Percentiles rank a stretch among this genome's conserved stretches.
Evolutionary conservation across 2,329 filamentous ascomycete species (phyloP).

Genomic region (Macrophomina tecta): DNA sequence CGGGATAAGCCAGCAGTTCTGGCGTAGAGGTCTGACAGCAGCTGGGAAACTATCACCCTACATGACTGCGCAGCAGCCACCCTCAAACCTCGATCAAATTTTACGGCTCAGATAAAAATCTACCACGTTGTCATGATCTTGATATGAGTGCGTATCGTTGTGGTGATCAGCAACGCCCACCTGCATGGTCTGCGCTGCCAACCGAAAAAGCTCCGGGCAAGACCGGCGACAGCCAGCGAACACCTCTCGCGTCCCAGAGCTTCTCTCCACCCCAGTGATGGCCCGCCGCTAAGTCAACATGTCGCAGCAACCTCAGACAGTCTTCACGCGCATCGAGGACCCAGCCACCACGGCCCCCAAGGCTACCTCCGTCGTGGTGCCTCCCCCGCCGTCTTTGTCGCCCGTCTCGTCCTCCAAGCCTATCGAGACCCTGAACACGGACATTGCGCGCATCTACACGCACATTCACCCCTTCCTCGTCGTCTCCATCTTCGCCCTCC

Average conservation of each 20-base stretch:
- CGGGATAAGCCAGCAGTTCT: not conserved
- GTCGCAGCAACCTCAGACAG: constrained; percentile 26
- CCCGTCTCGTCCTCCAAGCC: constrained; percentile 41
- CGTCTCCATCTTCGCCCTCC: constrained; percentile 66
- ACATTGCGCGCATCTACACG: constrained; percentile 62
- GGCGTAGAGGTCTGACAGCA: not conserved
- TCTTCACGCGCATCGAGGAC: constrained; percentile 28
- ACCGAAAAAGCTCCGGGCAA: constrained; percentile 21
- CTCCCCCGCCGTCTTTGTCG: not conserved
- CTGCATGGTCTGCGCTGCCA: not conserved
- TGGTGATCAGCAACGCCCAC: too few species aligned
- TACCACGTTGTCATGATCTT: too few species aligned
- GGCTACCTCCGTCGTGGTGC: not conserved
- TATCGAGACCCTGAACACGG: constrained; percentile 54
- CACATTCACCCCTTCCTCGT: constrained; percentile 73
- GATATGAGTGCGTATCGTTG: too few species aligned
- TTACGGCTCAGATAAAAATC: too few species aligned
- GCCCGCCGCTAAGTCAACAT: constrained; percentile 19
- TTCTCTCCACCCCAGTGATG: constrained; percentile 19
- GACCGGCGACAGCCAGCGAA: constrained; percentile 1
- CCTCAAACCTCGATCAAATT: too few species aligned
- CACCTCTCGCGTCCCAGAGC: constrained; percentile 8
- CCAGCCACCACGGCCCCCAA: constrained; percentile 5
- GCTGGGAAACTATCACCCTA: too few species aligned
- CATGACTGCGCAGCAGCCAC: too few species aligned